Evolutionary conservation across 345 rosid genomes (phyloP).

Genomic region (Aquilaria sinensis): DNA sequence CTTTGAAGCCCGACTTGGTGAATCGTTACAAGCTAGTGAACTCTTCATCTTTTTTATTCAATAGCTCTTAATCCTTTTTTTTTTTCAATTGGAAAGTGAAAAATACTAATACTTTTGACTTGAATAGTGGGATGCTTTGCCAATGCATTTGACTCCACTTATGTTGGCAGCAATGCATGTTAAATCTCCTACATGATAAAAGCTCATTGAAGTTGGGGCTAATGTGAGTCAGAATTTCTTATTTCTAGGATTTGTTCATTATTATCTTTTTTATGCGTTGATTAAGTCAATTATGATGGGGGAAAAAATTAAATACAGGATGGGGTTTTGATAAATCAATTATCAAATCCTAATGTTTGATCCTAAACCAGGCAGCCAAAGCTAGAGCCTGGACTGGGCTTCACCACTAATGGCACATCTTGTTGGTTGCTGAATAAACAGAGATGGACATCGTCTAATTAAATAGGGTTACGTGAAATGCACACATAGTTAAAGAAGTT

Average conservation of each 20-base stretch:
- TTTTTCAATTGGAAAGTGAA: background rate
- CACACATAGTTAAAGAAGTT: no score
- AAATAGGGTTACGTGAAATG: no score
- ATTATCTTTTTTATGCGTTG: background rate
- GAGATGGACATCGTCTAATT: no score
- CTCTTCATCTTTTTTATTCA: background rate
- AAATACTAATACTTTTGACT: conserved; percentile 2
- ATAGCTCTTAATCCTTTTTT: no score
- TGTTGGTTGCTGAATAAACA: no score
- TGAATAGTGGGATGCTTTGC: conserved; percentile 3
- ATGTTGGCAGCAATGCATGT: conserved; percentile 99
- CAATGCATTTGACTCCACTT: conserved; percentile 67
- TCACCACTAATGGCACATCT: no score
- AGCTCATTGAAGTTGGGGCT: conserved; percentile 91
- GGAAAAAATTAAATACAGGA: conserved; percentile 2
- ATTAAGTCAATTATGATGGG: background rate
- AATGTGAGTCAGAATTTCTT: conserved; percentile 47
- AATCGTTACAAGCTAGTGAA: conserved; percentile 91
- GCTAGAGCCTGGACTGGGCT: no score
- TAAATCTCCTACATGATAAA: conserved; percentile 65
- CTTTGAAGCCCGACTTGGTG: conserved; percentile 66
- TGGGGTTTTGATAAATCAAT: background rate
- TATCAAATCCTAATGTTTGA: conserved; percentile 88
- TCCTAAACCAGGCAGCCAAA: conserved; percentile 35
- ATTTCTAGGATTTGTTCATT: background rate